Conservation (phyloP, 345 rosid genomes). For the Cardamine occulta region DNA sequence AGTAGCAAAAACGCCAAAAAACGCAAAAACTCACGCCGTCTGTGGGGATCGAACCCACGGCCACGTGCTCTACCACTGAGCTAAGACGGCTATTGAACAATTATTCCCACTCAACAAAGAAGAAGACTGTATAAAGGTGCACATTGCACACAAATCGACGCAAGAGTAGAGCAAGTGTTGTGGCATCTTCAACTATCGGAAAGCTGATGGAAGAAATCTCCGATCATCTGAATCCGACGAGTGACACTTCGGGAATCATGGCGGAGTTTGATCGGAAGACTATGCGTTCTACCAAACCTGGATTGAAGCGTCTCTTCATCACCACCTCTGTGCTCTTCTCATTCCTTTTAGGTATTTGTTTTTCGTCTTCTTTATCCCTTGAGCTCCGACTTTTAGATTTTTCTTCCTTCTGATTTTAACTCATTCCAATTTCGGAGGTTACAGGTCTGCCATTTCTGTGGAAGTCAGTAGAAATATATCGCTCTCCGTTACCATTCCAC, state of each 20-base stretch:
- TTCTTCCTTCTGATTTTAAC: background rate
- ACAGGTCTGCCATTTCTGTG: conserved; percentile 75
- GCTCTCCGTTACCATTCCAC: conserved; percentile 79
- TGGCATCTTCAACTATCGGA: conserved; percentile 40
- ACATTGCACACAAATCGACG: background rate
- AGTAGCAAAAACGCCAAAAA: too few species aligned
- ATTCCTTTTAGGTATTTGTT: conserved; percentile 64
- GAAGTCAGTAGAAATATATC: conserved; percentile 93
- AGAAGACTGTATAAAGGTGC: too few species aligned
- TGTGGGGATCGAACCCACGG: conserved; percentile 49
- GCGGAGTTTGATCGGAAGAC: conserved; percentile 50
- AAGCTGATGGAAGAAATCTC: conserved; percentile 56
- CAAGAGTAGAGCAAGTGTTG: conserved; percentile 57
- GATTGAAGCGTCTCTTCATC: conserved; percentile 77
- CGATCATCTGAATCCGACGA: conserved; percentile 32
- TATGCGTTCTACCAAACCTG: conserved; percentile 74
- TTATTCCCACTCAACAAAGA: accelerated
- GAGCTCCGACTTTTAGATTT: background rate
- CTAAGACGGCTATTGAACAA: conserved; percentile 32
- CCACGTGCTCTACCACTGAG: conserved; percentile 55
- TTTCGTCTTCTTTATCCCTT: background rate
- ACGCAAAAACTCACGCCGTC: background rate
- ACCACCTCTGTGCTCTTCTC: conserved; percentile 70
- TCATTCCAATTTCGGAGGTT: conserved; percentile 5
- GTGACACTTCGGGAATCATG: conserved; percentile 30